phyloP scores from a whole-genome alignment of 2,329 filamentous ascomycete genomes.

The Scopulariopsis brevicaulis region DNA sequence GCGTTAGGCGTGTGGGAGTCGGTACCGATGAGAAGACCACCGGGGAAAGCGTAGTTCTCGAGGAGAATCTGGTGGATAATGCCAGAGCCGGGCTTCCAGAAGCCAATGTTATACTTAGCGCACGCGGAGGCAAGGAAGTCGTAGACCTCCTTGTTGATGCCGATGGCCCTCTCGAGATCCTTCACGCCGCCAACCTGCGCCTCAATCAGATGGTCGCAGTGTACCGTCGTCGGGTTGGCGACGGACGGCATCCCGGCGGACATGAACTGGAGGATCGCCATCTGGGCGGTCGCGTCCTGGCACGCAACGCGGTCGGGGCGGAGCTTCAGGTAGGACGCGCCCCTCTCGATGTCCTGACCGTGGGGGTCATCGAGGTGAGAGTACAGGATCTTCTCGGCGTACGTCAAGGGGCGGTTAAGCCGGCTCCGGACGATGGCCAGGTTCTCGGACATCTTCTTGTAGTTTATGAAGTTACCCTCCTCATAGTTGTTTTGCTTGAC shows the following conservation, averaged over 20 bases:
- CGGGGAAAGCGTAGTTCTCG: conserved; percentile 98
- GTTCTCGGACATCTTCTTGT: conserved; percentile 99
- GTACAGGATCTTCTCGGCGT: conserved; percentile 97
- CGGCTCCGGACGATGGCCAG: conserved; percentile 78
- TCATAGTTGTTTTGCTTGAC: conserved; percentile 96
- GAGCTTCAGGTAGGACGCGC: conserved; percentile 90
- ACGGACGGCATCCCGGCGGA: conserved; percentile 93
- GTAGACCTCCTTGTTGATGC: conserved; percentile 99
- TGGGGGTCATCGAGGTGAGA: conserved; percentile 97
- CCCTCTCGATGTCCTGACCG: conserved; percentile 91
- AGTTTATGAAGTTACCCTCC: conserved; percentile 96
- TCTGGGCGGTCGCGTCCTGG: conserved; percentile 98
- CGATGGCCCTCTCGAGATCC: conserved; percentile 82
- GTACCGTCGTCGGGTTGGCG: conserved; percentile 87
- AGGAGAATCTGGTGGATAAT: conserved; percentile 99
- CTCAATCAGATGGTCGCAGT: conserved; percentile 99
- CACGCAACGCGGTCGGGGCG: conserved; percentile 96
- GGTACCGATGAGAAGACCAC: conserved; percentile 93
- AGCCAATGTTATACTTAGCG: conserved; percentile 99
- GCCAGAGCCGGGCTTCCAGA: conserved; percentile 97
- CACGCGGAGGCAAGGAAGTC: conserved; percentile 90
- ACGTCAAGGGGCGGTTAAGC: conserved; percentile 75
- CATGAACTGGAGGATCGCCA: conserved; percentile 99
- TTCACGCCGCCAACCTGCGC: conserved; percentile 86
- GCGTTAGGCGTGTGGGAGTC: conserved; percentile 97